These are phyloP conservation scores for Solanum chiquidenum DNA, from an alignment of 257 asterid species.

Conservation along the genomic window DNA sequence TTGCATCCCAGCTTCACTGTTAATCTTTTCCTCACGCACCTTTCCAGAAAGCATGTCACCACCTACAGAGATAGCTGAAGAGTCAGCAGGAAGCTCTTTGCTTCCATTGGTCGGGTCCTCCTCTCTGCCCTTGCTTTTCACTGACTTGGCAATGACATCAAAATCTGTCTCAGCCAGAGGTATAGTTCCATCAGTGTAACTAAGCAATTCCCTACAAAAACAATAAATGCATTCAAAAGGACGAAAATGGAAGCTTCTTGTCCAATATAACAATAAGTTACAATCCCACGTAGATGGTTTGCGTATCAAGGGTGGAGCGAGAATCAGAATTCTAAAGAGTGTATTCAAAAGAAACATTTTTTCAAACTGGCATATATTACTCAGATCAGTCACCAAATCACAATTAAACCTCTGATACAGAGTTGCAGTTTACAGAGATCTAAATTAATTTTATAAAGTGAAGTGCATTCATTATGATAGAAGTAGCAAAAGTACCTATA, in stretches of 20 bases:
- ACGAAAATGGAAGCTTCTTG: not conserved
- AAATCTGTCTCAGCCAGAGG: conserved; percentile 81
- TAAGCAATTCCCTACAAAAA: conserved; percentile 58
- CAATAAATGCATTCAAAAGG: not conserved
- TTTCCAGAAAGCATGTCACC: conserved; percentile 7
- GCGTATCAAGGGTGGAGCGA: not conserved
- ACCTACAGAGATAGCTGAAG: conserved; percentile 11
- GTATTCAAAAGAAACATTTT: not conserved
- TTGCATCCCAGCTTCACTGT: conserved; percentile 10
- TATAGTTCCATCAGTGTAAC: conserved; percentile 53
- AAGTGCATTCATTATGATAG: not conserved
- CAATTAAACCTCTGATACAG: not conserved
- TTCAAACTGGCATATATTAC: not conserved
- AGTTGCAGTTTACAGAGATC: not conserved
- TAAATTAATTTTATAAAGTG: not conserved
- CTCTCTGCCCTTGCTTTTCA: not conserved
- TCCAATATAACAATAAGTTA: not conserved
- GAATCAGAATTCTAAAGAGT: not conserved
- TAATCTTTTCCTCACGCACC: conserved; percentile 1
- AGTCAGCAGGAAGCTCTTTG: conserved; percentile 11
- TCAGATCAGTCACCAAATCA: not conserved
- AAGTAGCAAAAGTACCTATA: not conserved
- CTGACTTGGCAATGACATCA: conserved; percentile 54
- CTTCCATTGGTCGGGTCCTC: conserved; percentile 13
- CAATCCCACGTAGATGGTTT: not conserved